Percentiles rank a stretch among this genome's conserved stretches.
phyloP scores from a whole-genome alignment of 805 yeast genomes.

The Ogataea degrootiae region DNA sequence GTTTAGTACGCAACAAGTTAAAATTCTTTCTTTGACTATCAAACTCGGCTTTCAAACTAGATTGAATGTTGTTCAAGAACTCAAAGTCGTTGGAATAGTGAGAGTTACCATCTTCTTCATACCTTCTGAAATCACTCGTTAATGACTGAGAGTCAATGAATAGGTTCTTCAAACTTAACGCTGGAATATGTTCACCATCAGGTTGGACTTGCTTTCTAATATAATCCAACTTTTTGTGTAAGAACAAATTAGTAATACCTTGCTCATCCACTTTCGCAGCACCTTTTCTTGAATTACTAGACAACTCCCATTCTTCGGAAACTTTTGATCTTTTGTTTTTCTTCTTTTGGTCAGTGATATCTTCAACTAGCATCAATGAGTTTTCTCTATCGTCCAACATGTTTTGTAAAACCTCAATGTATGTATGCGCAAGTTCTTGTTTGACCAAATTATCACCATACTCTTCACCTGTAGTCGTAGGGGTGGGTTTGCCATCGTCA shows the following conservation, averaged over 20 bases:
- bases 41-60: conserved; percentile 27
- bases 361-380: conserved; percentile 28
- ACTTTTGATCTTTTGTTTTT: neutral
- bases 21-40: conserved; percentile 41
- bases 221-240: conserved; percentile 27
- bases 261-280: neutral
- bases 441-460: conserved; percentile 68
- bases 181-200: conserved; percentile 30
- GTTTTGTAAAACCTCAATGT: conserved; percentile 50
- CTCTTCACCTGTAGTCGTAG: conserved; percentile 58
- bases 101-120: conserved; percentile 15
- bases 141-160: conserved; percentile 24
- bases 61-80: conserved; percentile 6
- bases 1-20: conserved; percentile 39
- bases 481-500: conserved; percentile 10
- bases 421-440: conserved; percentile 65
- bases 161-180: conserved; percentile 22
- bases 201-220: conserved; percentile 28
- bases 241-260: conserved; percentile 21
- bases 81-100: conserved; percentile 13
- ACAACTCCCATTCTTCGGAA: neutral
- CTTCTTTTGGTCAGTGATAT: conserved; percentile 8
- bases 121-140: conserved; percentile 20
- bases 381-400: conserved; percentile 41
- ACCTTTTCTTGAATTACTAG: neutral